A percentile compares a stretch with the other conserved stretches of the same genome.
Evolutionary conservation across 192 early-diverging fungal genomes (phyloP).

Genomic region (Backusella australiensis): DNA sequence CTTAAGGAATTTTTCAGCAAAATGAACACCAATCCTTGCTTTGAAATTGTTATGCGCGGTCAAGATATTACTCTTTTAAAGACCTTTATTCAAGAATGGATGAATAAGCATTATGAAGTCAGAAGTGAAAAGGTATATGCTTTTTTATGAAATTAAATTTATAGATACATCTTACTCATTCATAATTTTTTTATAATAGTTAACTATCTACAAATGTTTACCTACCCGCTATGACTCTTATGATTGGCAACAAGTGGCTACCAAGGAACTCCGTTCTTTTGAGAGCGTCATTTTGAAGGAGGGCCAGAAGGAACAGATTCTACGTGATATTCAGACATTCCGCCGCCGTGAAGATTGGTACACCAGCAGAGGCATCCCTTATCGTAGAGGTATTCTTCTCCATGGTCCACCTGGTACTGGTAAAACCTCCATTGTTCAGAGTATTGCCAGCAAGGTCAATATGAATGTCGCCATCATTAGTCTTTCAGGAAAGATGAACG

Average conservation of each 20-base stretch:
- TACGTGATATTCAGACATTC: slow-evolving; percentile 45
- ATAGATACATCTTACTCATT: neutral
- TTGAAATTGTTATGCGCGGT: slow-evolving; percentile 6
- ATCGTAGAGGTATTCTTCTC: slow-evolving; percentile 52
- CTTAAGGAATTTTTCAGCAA: neutral
- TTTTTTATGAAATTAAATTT: neutral
- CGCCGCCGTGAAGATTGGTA: slow-evolving; percentile 45
- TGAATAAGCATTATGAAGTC: slow-evolving; percentile 17
- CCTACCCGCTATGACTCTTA: neutral
- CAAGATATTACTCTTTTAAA: slow-evolving; percentile 3
- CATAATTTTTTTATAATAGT: neutral
- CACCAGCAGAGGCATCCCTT: slow-evolving; percentile 47
- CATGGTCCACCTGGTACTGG: slow-evolving; percentile 56
- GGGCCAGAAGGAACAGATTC: slow-evolving; percentile 44
- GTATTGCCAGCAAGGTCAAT: slow-evolving; percentile 49
- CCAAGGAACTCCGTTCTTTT: slow-evolving; percentile 39
- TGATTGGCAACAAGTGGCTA: slow-evolving; percentile 17
- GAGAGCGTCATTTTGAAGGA: slow-evolving; percentile 46
- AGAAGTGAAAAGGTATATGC: slow-evolving; percentile 21
- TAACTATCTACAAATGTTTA: slow-evolving; percentile 9
- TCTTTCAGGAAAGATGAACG: slow-evolving; percentile 42
- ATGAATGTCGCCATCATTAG: slow-evolving; percentile 52
- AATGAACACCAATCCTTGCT: slow-evolving; percentile 5
- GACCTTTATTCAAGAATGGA: slow-evolving; percentile 27
- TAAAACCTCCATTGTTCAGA: slow-evolving; percentile 50